Evolutionary conservation across 2,329 filamentous ascomycete species (phyloP), one percentile per base, ranked within the genome.

Genomic region (Incumbomyces delicatus): DNA sequence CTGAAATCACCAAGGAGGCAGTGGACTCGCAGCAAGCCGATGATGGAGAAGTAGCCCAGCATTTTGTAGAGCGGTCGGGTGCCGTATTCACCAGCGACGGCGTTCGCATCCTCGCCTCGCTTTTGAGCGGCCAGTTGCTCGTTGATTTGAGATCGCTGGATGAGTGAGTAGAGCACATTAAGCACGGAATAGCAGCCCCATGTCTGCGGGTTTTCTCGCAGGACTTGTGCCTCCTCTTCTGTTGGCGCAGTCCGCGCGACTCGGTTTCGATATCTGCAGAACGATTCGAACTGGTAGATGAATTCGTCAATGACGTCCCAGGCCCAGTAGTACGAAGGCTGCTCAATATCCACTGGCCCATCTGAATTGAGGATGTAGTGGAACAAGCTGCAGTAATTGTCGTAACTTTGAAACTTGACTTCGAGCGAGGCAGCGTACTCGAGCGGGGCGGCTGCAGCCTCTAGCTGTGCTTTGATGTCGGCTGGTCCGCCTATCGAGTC

Each of bases 251-350:
- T 80, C 58, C 88, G 80, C 54, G 92, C 92, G 58, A 95, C 81
- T 57, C 88, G 83, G 68, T 94, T 88, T 63, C 92, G 83, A 78
- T 95, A 95, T 53, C 88, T 87, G 67, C 88, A 96, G 77, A 98
- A 98, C 50, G 89, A 94, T 77, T 98, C 95, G 77, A 98, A 98
- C 69, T 98, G 92, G 76, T 98, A 98, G 72, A 98, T 96, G 75
- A 98, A 98, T 71, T 98, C 92, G 69, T 98, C 92, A 71, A 98
- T 95, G 58, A 96, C 90, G 68, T 98, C 92, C 92, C 92, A 98
- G 35, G 92, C 92, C 92, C 92, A 98, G 75, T 90, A 95, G 73
- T 95, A 94, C 87, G 96, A 66, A 12, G 92, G 92, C 56, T 90
- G 85, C 69, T 98, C 92, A 58, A 98, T 76, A 64, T 98, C 92